phyloP scores from a whole-genome alignment of 2,329 filamentous ascomycete genomes.

The Sclerotiophoma versabilis region DNA sequence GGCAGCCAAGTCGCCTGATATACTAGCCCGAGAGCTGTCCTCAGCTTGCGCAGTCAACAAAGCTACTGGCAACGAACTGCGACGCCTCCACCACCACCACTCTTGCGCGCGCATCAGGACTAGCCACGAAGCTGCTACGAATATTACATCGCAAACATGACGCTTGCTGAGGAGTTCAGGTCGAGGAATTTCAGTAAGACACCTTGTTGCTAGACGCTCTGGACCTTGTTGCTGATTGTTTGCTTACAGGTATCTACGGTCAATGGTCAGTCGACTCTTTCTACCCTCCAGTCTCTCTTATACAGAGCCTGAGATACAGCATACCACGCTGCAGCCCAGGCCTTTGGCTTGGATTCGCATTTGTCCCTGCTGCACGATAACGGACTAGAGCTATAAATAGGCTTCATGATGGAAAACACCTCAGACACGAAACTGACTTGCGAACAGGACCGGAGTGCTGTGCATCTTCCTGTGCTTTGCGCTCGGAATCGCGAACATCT shows the following conservation, averaged over 20 bases:
- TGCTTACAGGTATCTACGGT: constrained; percentile 67
- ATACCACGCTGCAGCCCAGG: neutral
- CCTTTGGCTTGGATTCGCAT: neutral
- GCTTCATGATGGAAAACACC: neutral
- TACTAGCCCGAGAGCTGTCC: constrained; percentile 29
- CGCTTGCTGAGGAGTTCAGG: constrained; percentile 67
- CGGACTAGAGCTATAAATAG: neutral
- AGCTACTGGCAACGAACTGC: constrained; percentile 20
- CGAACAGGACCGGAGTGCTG: constrained; percentile 61
- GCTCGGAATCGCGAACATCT: constrained; percentile 72
- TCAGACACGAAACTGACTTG: constrained; percentile 22
- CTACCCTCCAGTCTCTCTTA: neutral
- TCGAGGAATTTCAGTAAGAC: constrained; percentile 71
- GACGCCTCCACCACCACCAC: constrained; percentile 1
- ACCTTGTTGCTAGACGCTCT: constrained; percentile 7
- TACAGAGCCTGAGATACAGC: neutral
- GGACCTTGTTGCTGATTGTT: constrained; percentile 41
- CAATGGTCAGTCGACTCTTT: constrained; percentile 65
- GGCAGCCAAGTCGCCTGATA: constrained; percentile 26
- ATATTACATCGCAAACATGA: constrained; percentile 53
- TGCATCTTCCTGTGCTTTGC: constrained; percentile 72
- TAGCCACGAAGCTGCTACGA: neutral
- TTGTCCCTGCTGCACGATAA: neutral
- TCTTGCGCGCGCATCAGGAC: constrained; percentile 16
- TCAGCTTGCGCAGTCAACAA: constrained; percentile 35